phyloP scores from a whole-genome alignment of 257 asterid genomes.

The Solanum sitiens region DNA sequence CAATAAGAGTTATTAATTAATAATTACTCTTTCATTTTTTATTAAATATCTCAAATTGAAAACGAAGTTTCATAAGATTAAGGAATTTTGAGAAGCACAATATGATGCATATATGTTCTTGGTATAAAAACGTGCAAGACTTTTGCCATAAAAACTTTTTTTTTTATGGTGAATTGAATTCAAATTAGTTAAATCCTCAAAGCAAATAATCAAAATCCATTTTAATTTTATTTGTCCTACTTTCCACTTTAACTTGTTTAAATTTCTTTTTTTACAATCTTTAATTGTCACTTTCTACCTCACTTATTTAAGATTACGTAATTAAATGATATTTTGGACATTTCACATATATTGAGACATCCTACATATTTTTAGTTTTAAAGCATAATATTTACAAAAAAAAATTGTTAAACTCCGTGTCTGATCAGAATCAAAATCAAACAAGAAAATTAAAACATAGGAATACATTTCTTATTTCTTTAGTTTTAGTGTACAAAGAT shows the following conservation, averaged over 20 bases:
- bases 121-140: not conserved
- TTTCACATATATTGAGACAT: not conserved
- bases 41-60: not conserved
- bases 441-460: no score
- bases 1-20: not conserved
- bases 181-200: not conserved
- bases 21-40: not conserved
- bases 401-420: no score
- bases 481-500: no score
- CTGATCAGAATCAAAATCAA: no score
- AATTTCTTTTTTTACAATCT: not conserved
- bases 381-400: no score
- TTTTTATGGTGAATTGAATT: not conserved
- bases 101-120: not conserved
- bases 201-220: not conserved
- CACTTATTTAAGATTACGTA: rapidly evolving
- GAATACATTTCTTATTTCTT: no score
- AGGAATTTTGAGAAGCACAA: not conserved
- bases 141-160: not conserved
- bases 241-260: not conserved
- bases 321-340: not conserved
- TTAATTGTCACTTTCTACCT: not conserved
- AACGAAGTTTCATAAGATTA: not conserved
- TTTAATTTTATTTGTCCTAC: not conserved
- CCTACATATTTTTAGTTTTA: no score